Conservation (phyloP, 306 rosid genomes). For the Sicyos edulis region DNA sequence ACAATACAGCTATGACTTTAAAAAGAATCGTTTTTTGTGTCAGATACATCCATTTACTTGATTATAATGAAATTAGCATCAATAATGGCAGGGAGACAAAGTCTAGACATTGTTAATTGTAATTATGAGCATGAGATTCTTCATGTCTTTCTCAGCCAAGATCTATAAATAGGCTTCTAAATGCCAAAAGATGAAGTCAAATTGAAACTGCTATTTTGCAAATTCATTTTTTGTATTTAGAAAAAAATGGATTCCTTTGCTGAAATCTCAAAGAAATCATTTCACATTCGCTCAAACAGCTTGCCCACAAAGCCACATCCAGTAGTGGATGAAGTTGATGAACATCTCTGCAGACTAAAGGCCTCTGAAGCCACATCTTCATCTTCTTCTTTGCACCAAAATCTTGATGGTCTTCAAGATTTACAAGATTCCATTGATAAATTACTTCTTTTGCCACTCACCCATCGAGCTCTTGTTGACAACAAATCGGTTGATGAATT, state of each 20-base stretch:
- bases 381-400: slow-evolving; percentile 19
- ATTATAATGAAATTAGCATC: background rate
- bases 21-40: no score
- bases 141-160: slow-evolving; percentile 9
- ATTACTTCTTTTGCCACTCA: slow-evolving; percentile 28
- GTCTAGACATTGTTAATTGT: slow-evolving; percentile 8
- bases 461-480: slow-evolving; percentile 21
- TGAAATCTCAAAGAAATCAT: no score
- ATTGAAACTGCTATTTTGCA: background rate
- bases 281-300: slow-evolving; percentile 23
- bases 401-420: slow-evolving; percentile 26
- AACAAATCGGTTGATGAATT: slow-evolving; percentile 19
- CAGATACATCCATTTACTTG: no score
- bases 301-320: slow-evolving; percentile 30
- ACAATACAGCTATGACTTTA: no score
- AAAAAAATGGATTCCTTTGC: background rate
- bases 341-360: slow-evolving; percentile 23
- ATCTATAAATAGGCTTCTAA: background rate
- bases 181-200: background rate
- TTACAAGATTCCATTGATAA: slow-evolving; percentile 23
- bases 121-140: slow-evolving; percentile 16
- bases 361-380: slow-evolving; percentile 3
- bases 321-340: slow-evolving; percentile 1
- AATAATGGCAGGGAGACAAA: slow-evolving; percentile 19
- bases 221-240: background rate